Conservation (phyloP, 163 green algal genomes). For the Prototheca wickerhamii region DNA sequence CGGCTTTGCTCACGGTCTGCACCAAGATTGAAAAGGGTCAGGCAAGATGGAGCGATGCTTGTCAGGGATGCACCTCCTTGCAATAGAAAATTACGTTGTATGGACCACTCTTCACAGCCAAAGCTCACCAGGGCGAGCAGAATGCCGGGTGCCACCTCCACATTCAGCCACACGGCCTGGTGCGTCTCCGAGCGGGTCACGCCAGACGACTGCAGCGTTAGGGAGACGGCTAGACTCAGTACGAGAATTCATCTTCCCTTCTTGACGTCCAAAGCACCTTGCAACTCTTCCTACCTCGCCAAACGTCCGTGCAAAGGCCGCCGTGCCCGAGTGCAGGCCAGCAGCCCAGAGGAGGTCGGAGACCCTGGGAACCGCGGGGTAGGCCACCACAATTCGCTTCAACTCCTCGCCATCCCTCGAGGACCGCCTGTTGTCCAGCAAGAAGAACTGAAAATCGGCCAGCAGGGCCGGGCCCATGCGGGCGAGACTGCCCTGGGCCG, state of each 20-base stretch:
- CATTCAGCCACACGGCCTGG: background rate
- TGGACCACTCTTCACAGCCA: no score
- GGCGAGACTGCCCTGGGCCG: no score
- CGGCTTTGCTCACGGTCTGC: conserved; percentile 2
- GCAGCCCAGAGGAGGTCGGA: conserved; percentile 1
- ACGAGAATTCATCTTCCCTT: background rate
- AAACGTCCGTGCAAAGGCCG: background rate
- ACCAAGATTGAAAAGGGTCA: no score
- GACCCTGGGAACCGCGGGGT: background rate
- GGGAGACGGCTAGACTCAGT: background rate
- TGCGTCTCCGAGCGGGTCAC: background rate
- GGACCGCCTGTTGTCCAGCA: no score
- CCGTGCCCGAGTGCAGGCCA: background rate
- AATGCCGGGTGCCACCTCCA: background rate
- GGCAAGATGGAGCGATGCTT: no score
- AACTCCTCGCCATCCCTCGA: conserved; percentile 18
- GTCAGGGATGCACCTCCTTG: no score
- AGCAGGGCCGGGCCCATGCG: no score
- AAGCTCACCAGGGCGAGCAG: background rate
- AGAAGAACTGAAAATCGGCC: no score
- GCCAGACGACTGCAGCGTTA: background rate
- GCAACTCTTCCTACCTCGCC: background rate
- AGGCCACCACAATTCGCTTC: conserved; percentile 22
- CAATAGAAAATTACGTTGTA: no score
- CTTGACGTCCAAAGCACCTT: background rate